These are phyloP conservation scores for Bipolaris gigantea DNA, from an alignment of 2,329 filamentous ascomycete genomes.

Conservation along the genomic window DNA sequence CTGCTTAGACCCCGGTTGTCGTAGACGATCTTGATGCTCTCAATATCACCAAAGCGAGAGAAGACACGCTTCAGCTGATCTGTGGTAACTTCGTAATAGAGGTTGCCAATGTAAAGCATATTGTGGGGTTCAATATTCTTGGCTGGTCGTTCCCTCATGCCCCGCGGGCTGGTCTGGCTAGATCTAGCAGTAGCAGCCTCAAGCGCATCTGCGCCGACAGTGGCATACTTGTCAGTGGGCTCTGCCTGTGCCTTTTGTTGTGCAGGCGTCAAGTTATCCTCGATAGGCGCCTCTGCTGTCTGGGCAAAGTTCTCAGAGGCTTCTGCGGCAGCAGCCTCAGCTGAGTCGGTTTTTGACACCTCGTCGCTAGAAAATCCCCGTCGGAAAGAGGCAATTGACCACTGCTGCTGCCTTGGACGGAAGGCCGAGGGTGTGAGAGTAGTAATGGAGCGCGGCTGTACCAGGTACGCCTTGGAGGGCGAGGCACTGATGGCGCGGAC, in stretches of 20 bases:
- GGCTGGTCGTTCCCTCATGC: background rate
- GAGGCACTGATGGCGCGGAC: conserved; percentile 56
- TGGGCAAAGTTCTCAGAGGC: conserved; percentile 38
- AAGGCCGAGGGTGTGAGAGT: conserved; percentile 36
- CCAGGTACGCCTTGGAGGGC: conserved; percentile 49
- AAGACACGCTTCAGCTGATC: conserved; percentile 64
- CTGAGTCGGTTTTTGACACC: conserved; percentile 44
- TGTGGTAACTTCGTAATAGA: conserved; percentile 68
- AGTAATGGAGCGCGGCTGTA: conserved; percentile 45
- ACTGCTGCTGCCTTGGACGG: conserved; percentile 45
- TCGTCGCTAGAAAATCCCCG: conserved; percentile 55
- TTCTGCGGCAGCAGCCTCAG: conserved; percentile 32
- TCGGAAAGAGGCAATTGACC: conserved; percentile 47
- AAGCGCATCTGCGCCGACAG: conserved; percentile 33
- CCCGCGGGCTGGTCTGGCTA: background rate
- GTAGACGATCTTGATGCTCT: conserved; percentile 58
- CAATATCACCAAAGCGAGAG: conserved; percentile 59
- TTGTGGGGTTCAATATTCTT: conserved; percentile 24
- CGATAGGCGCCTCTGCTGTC: conserved; percentile 41
- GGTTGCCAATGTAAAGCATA: conserved; percentile 67
- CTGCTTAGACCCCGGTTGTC: conserved; percentile 68
- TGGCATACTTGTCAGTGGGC: conserved; percentile 31
- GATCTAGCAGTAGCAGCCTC: conserved; percentile 9
- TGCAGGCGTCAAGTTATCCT: conserved; percentile 37
- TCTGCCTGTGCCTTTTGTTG: conserved; percentile 30